These are phyloP conservation scores for Pichia sp. DNA, from an alignment of 1,139 yeast genomes.

Conservation along the genomic window DNA sequence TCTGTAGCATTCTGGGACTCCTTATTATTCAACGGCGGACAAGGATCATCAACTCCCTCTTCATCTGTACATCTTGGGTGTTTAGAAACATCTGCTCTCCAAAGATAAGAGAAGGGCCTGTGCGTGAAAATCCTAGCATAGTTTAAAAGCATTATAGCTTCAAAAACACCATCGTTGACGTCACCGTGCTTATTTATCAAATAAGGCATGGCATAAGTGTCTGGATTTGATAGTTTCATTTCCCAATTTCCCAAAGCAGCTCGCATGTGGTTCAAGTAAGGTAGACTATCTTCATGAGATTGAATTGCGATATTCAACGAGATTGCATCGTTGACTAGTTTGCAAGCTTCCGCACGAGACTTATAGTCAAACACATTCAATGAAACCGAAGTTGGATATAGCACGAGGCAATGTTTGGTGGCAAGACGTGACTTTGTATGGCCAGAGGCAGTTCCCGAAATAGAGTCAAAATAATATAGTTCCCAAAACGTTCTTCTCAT, in stretches of 20 bases:
- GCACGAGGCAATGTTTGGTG: constrained; percentile 32
- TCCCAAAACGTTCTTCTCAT: constrained; percentile 49
- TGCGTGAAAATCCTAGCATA: constrained; percentile 50
- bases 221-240: constrained; percentile 42
- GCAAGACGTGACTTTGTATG: constrained; percentile 40
- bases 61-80: constrained; percentile 39
- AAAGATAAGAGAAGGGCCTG: constrained; percentile 46
- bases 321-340: constrained; percentile 45
- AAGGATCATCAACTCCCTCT: constrained; percentile 23
- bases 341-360: constrained; percentile 44
- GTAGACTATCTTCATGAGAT: constrained; percentile 36
- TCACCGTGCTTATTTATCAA: constrained; percentile 39
- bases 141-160: constrained; percentile 41
- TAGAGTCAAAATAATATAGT: constrained; percentile 43
- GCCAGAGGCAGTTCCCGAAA: constrained; percentile 52
- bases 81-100: constrained; percentile 46
- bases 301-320: constrained; percentile 42
- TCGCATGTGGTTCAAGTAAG: constrained; percentile 36
- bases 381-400: constrained; percentile 38
- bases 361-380: constrained; percentile 41
- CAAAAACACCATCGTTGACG: constrained; percentile 50
- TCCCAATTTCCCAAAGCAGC: constrained; percentile 49
- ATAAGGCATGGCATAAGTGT: constrained; percentile 39
- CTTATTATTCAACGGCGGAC: constrained; percentile 27
- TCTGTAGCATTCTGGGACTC: constrained; percentile 28